Base-by-base conservation (phyloP, 2,329 filamentous ascomycete genomes). In the Geosmithia putterillii region DNA sequence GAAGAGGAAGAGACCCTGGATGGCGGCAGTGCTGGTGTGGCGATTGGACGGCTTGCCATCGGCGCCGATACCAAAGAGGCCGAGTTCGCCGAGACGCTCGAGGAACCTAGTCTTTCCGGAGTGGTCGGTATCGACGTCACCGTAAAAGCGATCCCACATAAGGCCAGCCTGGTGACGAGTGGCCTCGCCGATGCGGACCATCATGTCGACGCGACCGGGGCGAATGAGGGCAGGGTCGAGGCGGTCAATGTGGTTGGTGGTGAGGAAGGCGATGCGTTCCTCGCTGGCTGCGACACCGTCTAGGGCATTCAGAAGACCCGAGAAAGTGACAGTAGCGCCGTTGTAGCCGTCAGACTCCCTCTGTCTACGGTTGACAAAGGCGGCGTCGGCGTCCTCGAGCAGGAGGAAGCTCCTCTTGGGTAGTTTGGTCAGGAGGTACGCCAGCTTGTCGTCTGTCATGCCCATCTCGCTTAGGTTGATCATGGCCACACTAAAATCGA, bases 61-160 rank as follows among this genome's bases (percentile, higher is more conserved):
- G 21, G 66, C 56, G 19, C 66, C 69, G 42, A 74, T 69, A 17
- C 78, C 74, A 43, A 94, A 76, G 21, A 95, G 62, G 1, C 83
- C 82, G 15, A 92, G 66, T 41, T 80, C 71, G 38, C 79, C 73
- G 12, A 94, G 73, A 47, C 76, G 77, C 19, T 70, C 57, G 49
- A 96, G 62, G 65, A 98, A 96, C 17, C 73, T 67, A 52, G 73
- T 64, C 53, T 79, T 79, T 18, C 79, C 74, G 6, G 64, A 61
- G 15, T 80, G 79, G 44, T 79, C 73, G 1, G 54, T 51, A 55
- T 95, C 89, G 20, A 86, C 67, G 28, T 94, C 86, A 4, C 84
- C 83, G 56, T 96, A 98, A 66, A 96, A 98, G 18, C 92, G 79
- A 60, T 94, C 83, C 88, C 90, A 98, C 65, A 98, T 84, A 60